These are phyloP conservation scores for Colletotrichum sublineola DNA, from an alignment of 2,329 filamentous ascomycete species.

Conservation along the genomic window DNA sequence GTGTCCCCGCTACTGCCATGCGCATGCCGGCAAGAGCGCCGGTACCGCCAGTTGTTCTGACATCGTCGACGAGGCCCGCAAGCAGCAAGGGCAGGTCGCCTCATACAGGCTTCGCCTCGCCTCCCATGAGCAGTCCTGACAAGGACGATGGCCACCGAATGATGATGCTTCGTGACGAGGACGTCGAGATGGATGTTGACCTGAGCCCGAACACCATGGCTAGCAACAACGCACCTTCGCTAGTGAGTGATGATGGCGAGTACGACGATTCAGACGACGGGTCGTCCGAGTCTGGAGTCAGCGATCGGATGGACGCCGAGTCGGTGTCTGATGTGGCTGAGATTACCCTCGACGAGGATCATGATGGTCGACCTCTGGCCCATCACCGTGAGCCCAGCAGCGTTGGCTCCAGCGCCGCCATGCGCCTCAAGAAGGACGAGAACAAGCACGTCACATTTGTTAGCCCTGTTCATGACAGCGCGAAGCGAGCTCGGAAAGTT, in stretches of 20 bases:
- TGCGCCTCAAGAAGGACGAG: constrained; percentile 68
- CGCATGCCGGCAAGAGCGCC: constrained; percentile 71
- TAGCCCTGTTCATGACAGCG: constrained; percentile 60
- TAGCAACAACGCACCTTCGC: constrained; percentile 82
- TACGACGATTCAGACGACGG: constrained; percentile 79
- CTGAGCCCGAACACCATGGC: constrained; percentile 77
- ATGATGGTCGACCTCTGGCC: constrained; percentile 60
- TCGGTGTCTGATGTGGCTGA: constrained; percentile 72
- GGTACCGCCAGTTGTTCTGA: constrained; percentile 61
- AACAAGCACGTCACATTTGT: constrained; percentile 69
- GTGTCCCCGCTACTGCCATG: constrained; percentile 54
- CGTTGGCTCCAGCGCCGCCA: constrained; percentile 54
- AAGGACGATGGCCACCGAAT: constrained; percentile 48
- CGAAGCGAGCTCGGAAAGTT: constrained; percentile 47
- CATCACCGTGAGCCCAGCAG: constrained; percentile 55
- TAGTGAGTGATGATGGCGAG: constrained; percentile 85
- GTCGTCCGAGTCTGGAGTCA: constrained; percentile 70
- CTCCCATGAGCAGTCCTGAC: constrained; percentile 45
- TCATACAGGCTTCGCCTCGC: constrained; percentile 57
- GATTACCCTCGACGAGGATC: constrained; percentile 71
- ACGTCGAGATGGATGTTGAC: constrained; percentile 70
- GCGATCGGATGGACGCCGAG: constrained; percentile 70
- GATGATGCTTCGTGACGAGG: constrained; percentile 58
- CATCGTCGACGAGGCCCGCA: constrained; percentile 61
- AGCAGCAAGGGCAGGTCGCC: constrained; percentile 68